These are phyloP conservation scores for Ascochyta fabae DNA, from an alignment of 2,329 filamentous ascomycete species.

Conservation along the genomic window DNA sequence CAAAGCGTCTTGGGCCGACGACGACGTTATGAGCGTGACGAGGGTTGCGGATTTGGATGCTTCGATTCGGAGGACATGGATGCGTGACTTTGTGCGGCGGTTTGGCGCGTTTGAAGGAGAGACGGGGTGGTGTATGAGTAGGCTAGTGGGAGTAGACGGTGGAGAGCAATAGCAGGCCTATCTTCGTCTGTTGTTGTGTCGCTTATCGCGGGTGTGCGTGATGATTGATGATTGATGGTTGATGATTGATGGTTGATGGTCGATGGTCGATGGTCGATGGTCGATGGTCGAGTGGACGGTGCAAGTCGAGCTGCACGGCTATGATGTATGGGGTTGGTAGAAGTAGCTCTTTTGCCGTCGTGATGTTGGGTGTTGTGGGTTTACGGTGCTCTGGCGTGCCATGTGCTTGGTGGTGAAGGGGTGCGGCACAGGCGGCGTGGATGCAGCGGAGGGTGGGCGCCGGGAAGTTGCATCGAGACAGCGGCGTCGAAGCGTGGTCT, in stretches of 20 bases:
- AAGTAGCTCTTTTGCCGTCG: background rate
- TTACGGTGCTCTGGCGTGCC: background rate
- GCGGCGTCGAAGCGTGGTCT: background rate
- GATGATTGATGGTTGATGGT: background rate
- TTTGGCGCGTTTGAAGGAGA: background rate
- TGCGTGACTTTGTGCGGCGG: background rate
- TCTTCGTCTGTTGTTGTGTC: background rate
- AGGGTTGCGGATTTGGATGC: slow-evolving; percentile 30
- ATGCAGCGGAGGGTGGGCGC: background rate
- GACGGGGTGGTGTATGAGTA: slow-evolving; percentile 4
- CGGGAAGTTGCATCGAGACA: background rate
- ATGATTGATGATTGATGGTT: no score
- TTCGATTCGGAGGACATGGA: slow-evolving; percentile 7
- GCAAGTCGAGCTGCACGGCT: background rate
- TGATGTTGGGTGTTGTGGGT: background rate
- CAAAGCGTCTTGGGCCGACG: slow-evolving; percentile 9
- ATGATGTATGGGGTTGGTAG: background rate
- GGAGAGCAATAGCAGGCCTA: slow-evolving; percentile 1
- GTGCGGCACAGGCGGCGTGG: background rate
- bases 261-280: background rate
- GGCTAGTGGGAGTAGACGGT: background rate
- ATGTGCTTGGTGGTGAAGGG: background rate
- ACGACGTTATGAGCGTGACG: slow-evolving; percentile 27
- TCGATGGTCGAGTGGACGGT: background rate
- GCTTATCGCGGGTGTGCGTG: slow-evolving; percentile 1